phyloP scores from a whole-genome alignment of 202 grass and related monocot species.

The Cymbopogon flexuosus region DNA sequence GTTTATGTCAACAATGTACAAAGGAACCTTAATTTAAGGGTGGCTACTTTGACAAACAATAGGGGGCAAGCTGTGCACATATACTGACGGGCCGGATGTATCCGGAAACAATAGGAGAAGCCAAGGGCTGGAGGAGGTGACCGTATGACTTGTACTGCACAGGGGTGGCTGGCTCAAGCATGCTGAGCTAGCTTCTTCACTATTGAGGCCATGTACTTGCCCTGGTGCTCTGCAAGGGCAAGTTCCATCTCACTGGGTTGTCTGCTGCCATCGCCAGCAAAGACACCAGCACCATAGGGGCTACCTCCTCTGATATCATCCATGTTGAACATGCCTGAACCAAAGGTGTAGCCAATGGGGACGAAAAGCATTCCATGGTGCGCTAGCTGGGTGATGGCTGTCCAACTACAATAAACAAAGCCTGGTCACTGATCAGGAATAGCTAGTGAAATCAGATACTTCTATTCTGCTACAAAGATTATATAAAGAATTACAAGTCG shows the following conservation, averaged over 20 bases:
- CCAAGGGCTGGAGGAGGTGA: constrained; percentile 7
- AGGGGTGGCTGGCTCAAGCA: constrained; percentile 29
- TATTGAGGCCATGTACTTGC: constrained; percentile 91
- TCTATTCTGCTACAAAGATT: background rate
- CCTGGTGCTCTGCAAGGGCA: constrained; percentile 83
- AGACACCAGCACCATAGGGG: constrained; percentile 93
- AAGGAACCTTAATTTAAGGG: constrained; percentile 27
- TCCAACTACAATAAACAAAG: constrained; percentile 61
- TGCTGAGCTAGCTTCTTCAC: constrained; percentile 60
- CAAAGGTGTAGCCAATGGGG: constrained; percentile 95
- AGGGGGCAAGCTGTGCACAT: constrained; percentile 29
- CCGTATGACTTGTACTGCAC: constrained; percentile 26
- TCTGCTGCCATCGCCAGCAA: constrained; percentile 80
- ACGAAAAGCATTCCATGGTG: constrained; percentile 98
- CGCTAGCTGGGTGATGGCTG: constrained; percentile 91
- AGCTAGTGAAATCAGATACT: background rate
- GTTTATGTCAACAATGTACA: constrained; percentile 43
- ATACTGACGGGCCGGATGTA: background rate
- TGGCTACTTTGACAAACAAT: constrained; percentile 25
- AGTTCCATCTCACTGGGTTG: constrained; percentile 76
- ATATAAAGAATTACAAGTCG: background rate
- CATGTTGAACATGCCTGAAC: constrained; percentile 85
- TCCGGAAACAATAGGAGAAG: constrained; percentile 23
- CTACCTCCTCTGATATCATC: constrained; percentile 90
- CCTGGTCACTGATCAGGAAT: constrained; percentile 22